A percentile compares a stretch with the other conserved stretches of the same genome.
phyloP scores from a whole-genome alignment of 768 basidiomycete species.

The Suillus bovinus region DNA sequence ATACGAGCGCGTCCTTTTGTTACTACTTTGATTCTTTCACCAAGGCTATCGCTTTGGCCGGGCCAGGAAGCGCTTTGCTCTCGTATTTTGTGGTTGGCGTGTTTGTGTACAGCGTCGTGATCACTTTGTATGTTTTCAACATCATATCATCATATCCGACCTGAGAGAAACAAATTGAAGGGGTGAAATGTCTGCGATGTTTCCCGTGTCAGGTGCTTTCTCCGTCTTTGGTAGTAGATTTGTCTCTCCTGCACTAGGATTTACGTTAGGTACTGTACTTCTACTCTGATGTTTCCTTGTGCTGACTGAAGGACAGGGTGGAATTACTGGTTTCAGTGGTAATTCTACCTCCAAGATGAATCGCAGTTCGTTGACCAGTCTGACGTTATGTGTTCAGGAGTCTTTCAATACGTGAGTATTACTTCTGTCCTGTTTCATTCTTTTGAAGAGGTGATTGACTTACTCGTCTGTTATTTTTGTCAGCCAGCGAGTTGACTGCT shows the following conservation, averaged over 20 bases:
- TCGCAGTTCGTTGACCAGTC: constrained; percentile 4
- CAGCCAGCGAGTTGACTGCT: constrained; percentile 59
- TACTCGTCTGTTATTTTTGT: constrained; percentile 14
- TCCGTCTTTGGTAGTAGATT: constrained; percentile 58
- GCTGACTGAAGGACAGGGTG: constrained; percentile 37
- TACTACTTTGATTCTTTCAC: neutral
- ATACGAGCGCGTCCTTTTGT: neutral
- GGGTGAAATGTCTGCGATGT: constrained; percentile 68
- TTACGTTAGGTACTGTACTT: constrained; percentile 46
- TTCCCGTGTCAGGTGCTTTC: constrained; percentile 62
- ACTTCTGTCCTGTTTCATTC: constrained; percentile 1
- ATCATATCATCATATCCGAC: neutral
- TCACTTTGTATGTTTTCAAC: constrained; percentile 43
- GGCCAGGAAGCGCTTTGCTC: constrained; percentile 61
- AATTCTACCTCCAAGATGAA: constrained; percentile 8
- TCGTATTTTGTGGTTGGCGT: constrained; percentile 60
- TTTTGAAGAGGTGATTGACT: constrained; percentile 7
- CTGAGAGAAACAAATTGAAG: constrained; percentile 27
- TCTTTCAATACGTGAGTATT: constrained; percentile 38
- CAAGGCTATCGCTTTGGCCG: constrained; percentile 54
- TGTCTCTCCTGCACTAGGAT: constrained; percentile 60
- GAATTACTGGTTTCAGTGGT: constrained; percentile 60
- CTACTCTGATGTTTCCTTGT: neutral
- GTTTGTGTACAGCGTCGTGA: constrained; percentile 62
- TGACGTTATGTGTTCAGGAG: constrained; percentile 27